Base-by-base conservation (phyloP, 2,329 filamentous ascomycete genomes). In the Arachnopeziza araneosa region DNA sequence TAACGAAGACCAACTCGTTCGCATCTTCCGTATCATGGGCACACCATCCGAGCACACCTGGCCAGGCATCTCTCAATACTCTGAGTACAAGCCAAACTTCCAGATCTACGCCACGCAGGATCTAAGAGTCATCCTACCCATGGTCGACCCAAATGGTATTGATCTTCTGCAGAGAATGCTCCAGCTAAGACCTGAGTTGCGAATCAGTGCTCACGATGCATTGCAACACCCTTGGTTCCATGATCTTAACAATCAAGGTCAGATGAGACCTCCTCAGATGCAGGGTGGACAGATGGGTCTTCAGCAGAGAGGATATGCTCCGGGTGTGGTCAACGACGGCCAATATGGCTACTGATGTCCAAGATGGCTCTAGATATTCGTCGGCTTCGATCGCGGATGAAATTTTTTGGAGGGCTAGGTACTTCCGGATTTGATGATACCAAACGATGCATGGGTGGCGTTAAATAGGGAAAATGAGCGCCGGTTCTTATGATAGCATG, bases 1-100 rank as follows among this genome's bases (percentile, higher is more conserved):
- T 48, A 99, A 99, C 74, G 95, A 99, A 75, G 95, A 99, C 73
- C 95, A 99, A 75, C 87, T 98, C 56, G 83, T 96, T 64, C 92
- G 96, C 74, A 99, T 99, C 75, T 99, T 99, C 83, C 86, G 95
- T 61, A 88, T 99, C 63, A 99, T 99, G 95, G 95, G 95, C 63
- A 99, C 95, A 0, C 95, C 95, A 0, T 96, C 91, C 0, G 95
- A 99, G 75, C 87, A 92, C 52, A 92, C 90, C 4, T 99, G 95
- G 95, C 93, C 93, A 0, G 93, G 93, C 50, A 96, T 99, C 72
- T 91, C 89, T 22, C 88, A 93, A 71, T 93, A 96, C 69, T 92
- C 93, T n/a, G 95, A 99, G 75, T 99, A 98, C 81, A 97, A 98
- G 80, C 84, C 87, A 54, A 96, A 88, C 62, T 96, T 96, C 77